These are phyloP conservation scores for Alternaria sp. DNA, from an alignment of 2,329 filamentous ascomycete species.

Conservation along the genomic window DNA sequence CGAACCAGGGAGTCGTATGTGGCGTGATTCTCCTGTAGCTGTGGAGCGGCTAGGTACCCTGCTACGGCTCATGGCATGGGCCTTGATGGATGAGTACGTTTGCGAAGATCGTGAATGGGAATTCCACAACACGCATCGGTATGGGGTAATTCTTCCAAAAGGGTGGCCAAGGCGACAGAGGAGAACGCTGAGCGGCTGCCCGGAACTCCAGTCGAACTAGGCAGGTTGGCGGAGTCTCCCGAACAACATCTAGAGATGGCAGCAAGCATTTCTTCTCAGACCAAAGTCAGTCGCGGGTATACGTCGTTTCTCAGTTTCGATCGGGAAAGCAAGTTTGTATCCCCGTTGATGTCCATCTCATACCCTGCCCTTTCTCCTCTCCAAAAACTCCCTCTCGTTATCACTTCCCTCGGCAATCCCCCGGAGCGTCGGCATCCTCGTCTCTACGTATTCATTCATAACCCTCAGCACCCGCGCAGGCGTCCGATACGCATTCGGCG, in stretches of 20 bases:
- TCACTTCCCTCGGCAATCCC: conserved; percentile 41
- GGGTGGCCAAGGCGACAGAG: not conserved
- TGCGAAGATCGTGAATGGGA: not conserved
- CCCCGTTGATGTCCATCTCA: not conserved
- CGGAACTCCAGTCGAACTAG: not conserved
- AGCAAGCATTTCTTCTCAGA: too few relatives aligned
- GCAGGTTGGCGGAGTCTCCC: not conserved
- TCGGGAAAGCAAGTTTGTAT: not conserved
- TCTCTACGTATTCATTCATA: conserved; percentile 35
- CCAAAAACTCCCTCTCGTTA: conserved; percentile 1
- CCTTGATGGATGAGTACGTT: not conserved
- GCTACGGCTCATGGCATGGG: not conserved
- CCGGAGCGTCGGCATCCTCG: conserved; percentile 44
- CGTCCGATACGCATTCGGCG: conserved; percentile 46
- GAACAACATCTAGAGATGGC: too few relatives aligned
- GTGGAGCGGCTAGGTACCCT: not conserved
- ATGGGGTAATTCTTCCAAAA: not conserved
- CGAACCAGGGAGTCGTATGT: too few relatives aligned
- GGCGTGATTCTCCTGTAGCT: not conserved
- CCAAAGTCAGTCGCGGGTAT: not conserved
- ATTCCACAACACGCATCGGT: not conserved
- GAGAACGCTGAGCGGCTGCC: not conserved
- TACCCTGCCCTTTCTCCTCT: not conserved
- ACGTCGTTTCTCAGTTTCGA: not conserved
- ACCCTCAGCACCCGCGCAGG: conserved; percentile 41